These are phyloP conservation scores for Cercophora sp. DNA, from an alignment of 495 filamentous ascomycete species.

Conservation along the genomic window DNA sequence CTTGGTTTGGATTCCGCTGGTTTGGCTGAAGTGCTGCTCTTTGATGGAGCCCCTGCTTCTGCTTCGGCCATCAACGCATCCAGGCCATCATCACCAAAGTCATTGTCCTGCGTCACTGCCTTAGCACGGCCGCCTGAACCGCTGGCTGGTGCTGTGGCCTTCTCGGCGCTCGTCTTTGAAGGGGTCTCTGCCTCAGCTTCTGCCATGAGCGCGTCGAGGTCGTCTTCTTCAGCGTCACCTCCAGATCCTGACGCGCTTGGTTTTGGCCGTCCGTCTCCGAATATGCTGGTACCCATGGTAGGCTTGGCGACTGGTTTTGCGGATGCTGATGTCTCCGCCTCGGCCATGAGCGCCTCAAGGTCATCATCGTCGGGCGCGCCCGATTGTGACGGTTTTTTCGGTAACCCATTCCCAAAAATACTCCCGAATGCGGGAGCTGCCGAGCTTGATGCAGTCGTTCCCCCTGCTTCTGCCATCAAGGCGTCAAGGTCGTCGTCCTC, in stretches of 20 bases:
- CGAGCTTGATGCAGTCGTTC: conserved; percentile 20
- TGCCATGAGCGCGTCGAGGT: conserved; percentile 46
- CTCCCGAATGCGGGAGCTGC: conserved; percentile 15
- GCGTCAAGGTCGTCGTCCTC: conserved; percentile 51
- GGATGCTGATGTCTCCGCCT: conserved; percentile 32
- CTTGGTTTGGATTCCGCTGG: no score
- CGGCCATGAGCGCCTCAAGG: conserved; percentile 50
- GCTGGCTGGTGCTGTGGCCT: no score
- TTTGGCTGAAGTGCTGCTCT: background rate
- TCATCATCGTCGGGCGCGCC: conserved; percentile 44
- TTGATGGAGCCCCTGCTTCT: conserved; percentile 15
- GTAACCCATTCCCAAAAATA: conserved; percentile 29
- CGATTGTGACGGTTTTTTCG: background rate
- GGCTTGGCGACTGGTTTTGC: background rate
- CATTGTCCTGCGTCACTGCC: background rate
- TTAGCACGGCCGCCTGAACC: no score
- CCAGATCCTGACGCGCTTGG: conserved; percentile 3
- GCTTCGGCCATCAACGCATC: conserved; percentile 48
- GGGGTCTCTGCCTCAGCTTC: conserved; percentile 33
- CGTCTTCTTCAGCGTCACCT: conserved; percentile 27
- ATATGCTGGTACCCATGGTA: conserved; percentile 11
- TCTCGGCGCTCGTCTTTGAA: no score
- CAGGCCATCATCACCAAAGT: conserved; percentile 21
- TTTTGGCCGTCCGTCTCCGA: conserved; percentile 24
- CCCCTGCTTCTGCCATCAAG: conserved; percentile 46